Evolutionary conservation across 345 rosid species (phyloP), one percentile per base, ranked within the genome.

Genomic region (Cardamine occulta): DNA sequence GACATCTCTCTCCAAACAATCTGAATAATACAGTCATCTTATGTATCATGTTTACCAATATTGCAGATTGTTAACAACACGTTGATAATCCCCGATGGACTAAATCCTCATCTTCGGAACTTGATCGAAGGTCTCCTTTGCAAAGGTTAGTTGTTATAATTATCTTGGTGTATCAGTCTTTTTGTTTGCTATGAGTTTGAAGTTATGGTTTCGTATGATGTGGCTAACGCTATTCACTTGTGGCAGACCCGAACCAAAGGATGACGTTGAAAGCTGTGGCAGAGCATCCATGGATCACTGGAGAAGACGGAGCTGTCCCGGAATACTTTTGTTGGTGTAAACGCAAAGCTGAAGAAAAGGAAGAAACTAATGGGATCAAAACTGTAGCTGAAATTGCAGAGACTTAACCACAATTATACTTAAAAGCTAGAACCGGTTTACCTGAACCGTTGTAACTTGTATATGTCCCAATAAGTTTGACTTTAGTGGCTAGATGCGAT

Each of bases 41-140:
- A 15, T 60, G 2, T 23, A 2, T 45, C 32, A 24, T 14, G 2
- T 31, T 59, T 31, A 40, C 48, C 0, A 39, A 24, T 61, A 31
- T 51, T 69, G 21, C 84, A 93, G 97, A 93, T 93, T 62, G 97
- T 91, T 40, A 77, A 87, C 60, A 86, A 81, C 77, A 81, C 92
- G 14, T 67, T 93, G 74, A 75, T 74, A 67, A 79, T 89, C 59
- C 93, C 93, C 6, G 78, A 78, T 69, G 82, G 72, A 37, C 45
- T 93, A 83, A 88, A 87, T 79, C 84, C 89, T 4, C 84, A 72
- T 39, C 86, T 93, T 60, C 83, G 74, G 80, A 79, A 81, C 73
- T 84, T 93, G 63, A 68, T 93, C 8, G 86, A 89, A 72, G 93
- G 98, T 53, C 89, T 93, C 67, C 97, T 93, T 69, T 85, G 88